These are phyloP conservation scores for Rhodotorula sp. DNA, from an alignment of 1,284 basidiomycete species.

Conservation along the genomic window DNA sequence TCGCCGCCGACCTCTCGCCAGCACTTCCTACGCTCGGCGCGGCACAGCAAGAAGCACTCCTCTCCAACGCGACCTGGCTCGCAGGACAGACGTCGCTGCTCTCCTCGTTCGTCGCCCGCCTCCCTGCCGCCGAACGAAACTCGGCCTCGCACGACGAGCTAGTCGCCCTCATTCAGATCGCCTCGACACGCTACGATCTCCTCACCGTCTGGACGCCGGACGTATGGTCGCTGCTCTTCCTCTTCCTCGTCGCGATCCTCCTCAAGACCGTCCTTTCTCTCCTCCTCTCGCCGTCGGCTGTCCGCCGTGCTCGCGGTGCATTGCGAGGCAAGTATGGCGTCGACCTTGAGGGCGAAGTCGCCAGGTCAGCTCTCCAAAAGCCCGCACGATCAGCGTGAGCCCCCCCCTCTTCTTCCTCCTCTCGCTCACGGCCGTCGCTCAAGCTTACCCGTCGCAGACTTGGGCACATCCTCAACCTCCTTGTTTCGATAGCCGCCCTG, in stretches of 20 bases:
- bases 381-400: slow-evolving; percentile 11
- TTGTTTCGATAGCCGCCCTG: background rate
- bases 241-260: background rate
- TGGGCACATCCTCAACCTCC: slow-evolving; percentile 21
- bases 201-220: background rate
- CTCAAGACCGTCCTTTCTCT: background rate
- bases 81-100: background rate
- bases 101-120: background rate
- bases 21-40: background rate
- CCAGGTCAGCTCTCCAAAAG: background rate
- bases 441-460: slow-evolving; percentile 2
- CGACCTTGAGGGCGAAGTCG: background rate
- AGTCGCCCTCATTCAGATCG: background rate
- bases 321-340: too few species aligned
- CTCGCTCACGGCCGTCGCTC: background rate
- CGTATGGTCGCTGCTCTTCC: background rate
- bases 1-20: background rate
- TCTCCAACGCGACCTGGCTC: background rate
- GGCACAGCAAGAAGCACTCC: background rate
- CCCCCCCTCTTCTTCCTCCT: too few species aligned
- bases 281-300: too few species aligned
- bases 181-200: background rate
- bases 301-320: too few species aligned
- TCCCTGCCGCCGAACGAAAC: background rate
- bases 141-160: background rate